Percentiles rank a stretch among this genome's conserved stretches.
Conservation (phyloP, 805 yeast genomes). For the Myxozyma melibiosi region DNA sequence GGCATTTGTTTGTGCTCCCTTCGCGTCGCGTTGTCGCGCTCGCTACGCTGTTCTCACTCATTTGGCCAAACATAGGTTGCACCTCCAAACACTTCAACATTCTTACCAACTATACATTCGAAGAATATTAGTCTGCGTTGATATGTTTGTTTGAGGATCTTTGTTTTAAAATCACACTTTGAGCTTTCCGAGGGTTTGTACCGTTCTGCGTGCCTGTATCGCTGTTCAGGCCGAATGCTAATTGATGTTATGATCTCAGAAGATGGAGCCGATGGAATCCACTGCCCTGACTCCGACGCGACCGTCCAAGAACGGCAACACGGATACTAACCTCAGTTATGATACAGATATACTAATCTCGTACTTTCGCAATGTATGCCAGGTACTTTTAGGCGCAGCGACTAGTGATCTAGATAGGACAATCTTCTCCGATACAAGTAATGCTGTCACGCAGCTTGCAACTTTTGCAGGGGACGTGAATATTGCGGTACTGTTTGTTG, state of each 20-base stretch:
- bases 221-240: not conserved
- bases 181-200: not conserved
- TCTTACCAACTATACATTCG: not conserved
- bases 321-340: not conserved
- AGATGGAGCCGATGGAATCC: not conserved
- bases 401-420: slow-evolving; percentile 33
- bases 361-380: slow-evolving; percentile 26
- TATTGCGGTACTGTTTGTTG: slow-evolving; percentile 36
- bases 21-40: slow-evolving; percentile 12
- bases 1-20: not conserved
- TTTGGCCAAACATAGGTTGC: not conserved
- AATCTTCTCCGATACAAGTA: slow-evolving; percentile 23
- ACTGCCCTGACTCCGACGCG: not conserved
- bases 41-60: not conserved
- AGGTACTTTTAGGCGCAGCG: slow-evolving; percentile 34
- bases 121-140: not conserved
- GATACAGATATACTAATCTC: slow-evolving; percentile 9
- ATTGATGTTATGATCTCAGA: not conserved
- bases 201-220: not conserved
- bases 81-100: not conserved
- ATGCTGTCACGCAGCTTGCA: slow-evolving; percentile 9
- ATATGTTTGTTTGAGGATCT: not conserved
- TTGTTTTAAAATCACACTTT: not conserved
- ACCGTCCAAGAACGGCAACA: not conserved
- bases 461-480: slow-evolving; percentile 35